Conservation (phyloP, 257 asterid species). For the Capsicum pubescens region DNA sequence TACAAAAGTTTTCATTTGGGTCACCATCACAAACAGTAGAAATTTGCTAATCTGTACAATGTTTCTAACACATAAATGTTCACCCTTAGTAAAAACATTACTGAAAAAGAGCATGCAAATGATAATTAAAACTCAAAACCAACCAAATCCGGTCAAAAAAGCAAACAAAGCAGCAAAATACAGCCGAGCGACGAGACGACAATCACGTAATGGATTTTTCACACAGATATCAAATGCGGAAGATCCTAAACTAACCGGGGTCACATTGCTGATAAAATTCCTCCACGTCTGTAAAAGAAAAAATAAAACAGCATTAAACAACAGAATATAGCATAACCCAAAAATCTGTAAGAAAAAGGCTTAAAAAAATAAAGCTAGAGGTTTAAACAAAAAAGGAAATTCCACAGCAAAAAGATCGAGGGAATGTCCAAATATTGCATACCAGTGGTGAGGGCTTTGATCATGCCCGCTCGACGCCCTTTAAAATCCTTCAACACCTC, state of each 20-base stretch:
- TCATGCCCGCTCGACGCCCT: constrained; percentile 39
- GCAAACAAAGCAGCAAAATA: not conserved
- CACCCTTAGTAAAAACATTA: not conserved
- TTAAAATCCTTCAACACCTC: constrained; percentile 36
- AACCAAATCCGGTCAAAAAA: not conserved
- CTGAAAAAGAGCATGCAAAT: not conserved
- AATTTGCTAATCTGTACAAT: not conserved
- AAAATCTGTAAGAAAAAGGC: not conserved
- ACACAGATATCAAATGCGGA: not conserved
- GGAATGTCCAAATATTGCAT: not conserved
- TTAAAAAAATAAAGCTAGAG: not conserved
- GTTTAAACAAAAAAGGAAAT: not conserved
- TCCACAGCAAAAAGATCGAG: not conserved
- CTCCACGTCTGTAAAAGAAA: constrained; percentile 30
- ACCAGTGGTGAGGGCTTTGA: constrained; percentile 47
- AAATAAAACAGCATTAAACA: not conserved
- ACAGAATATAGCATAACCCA: not conserved
- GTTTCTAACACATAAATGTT: not conserved
- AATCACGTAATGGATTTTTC: not conserved
- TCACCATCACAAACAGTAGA: constrained; percentile 20
- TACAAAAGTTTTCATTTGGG: not conserved
- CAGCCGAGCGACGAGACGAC: not conserved
- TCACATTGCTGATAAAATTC: constrained; percentile 34
- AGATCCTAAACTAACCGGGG: constrained; percentile 31
- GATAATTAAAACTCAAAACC: not conserved